These are phyloP conservation scores for Penicillium parvum DNA, from an alignment of 495 filamentous ascomycete genomes.

Conservation along the genomic window DNA sequence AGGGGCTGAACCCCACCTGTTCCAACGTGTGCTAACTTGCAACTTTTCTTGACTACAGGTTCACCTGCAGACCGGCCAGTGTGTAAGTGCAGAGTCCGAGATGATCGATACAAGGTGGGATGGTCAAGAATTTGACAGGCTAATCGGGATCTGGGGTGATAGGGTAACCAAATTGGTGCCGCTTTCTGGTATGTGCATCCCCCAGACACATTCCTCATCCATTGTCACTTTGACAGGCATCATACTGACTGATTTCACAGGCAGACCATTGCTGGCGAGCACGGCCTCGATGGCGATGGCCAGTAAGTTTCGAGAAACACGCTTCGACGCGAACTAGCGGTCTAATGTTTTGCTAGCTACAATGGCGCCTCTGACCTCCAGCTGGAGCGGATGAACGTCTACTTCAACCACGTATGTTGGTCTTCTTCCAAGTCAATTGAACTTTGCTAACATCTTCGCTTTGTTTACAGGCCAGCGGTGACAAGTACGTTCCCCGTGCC, in stretches of 20 bases:
- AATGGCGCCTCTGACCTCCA: constrained; percentile 97
- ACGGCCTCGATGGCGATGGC: constrained; percentile 95
- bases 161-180: constrained; percentile 99
- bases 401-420: constrained; percentile 93
- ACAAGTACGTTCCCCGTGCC: constrained; percentile 99
- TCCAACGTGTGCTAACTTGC: constrained; percentile 36
- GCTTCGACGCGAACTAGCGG: constrained; percentile 18
- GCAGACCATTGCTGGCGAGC: constrained; percentile 98
- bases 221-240: neutral
- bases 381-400: constrained; percentile 99
- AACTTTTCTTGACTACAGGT: constrained; percentile 61
- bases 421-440: neutral
- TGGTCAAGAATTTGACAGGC: constrained; percentile 8
- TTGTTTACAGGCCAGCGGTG: constrained; percentile 68
- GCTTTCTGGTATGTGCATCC: constrained; percentile 79
- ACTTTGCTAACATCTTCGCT: constrained; percentile 8
- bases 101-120: constrained; percentile 5
- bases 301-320: constrained; percentile 55
- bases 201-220: constrained; percentile 11
- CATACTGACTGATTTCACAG: constrained; percentile 42
- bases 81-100: constrained; percentile 55
- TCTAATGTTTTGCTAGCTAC: constrained; percentile 60
- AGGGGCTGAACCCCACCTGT: constrained; percentile 36
- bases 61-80: constrained; percentile 98
- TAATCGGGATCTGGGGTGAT: constrained; percentile 30